Conservation (phyloP, 352 stramenopile species). For the Bremia lactucae region DNA sequence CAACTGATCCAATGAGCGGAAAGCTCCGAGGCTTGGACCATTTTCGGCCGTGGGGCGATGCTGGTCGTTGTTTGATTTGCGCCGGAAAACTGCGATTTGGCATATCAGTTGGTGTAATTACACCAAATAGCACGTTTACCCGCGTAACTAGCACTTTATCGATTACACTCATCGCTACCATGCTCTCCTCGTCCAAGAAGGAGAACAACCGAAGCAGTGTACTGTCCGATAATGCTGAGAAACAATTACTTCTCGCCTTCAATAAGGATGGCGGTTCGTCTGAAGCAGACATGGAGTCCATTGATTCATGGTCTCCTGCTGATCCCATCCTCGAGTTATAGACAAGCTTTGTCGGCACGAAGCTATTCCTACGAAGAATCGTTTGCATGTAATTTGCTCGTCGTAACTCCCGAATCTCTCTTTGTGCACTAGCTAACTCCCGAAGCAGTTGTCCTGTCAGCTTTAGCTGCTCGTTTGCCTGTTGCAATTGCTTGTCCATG, state of each 20-base stretch:
- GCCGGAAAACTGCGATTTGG: slow-evolving; percentile 7
- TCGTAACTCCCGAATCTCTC: slow-evolving; percentile 64
- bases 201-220: slow-evolving; percentile 58
- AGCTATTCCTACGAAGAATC: slow-evolving; percentile 33
- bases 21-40: slow-evolving; percentile 21
- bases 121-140: slow-evolving; percentile 58
- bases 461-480: slow-evolving; percentile 46
- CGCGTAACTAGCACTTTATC: slow-evolving; percentile 38
- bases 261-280: not conserved
- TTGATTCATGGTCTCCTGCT: not conserved
- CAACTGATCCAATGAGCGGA: slow-evolving; percentile 23
- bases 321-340: slow-evolving; percentile 9
- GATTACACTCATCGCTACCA: slow-evolving; percentile 58
- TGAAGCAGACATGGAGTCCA: slow-evolving; percentile 1
- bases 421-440: slow-evolving; percentile 54
- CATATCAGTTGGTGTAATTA: slow-evolving; percentile 24
- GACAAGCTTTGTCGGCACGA: slow-evolving; percentile 5
- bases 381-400: slow-evolving; percentile 59
- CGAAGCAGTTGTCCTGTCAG: slow-evolving; percentile 46
- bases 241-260: slow-evolving; percentile 11
- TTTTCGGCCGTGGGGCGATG: slow-evolving; percentile 11
- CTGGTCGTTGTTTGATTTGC: slow-evolving; percentile 6
- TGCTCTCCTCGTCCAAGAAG: slow-evolving; percentile 58
- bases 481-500: slow-evolving; percentile 47
- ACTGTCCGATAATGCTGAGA: slow-evolving; percentile 36